Evolutionary conservation across 495 filamentous ascomycete species (phyloP).

Genomic region (Platismatia glauca): DNA sequence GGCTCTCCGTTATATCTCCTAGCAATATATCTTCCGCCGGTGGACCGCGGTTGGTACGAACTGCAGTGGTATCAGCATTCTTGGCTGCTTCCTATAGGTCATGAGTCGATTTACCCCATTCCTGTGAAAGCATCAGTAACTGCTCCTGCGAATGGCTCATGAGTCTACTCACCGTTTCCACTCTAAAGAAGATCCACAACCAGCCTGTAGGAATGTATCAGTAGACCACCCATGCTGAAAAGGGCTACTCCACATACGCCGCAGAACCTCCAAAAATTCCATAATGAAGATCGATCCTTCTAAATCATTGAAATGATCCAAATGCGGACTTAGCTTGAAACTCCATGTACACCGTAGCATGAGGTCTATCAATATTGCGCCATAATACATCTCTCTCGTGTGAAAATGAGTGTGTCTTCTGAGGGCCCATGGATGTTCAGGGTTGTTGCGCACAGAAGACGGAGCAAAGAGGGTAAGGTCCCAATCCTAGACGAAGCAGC

Average conservation of each 20-base stretch:
- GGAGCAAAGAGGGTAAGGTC: conserved; percentile 73
- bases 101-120: conserved; percentile 36
- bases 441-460: conserved; percentile 39
- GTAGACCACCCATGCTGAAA: background rate
- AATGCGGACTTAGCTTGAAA: conserved; percentile 67
- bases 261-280: conserved; percentile 72
- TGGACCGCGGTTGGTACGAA: conserved; percentile 46
- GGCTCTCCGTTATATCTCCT: conserved; percentile 31
- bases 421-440: conserved; percentile 66
- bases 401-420: conserved; percentile 64
- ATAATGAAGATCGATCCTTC: conserved; percentile 84
- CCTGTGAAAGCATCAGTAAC: conserved; percentile 7
- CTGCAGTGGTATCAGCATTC: conserved; percentile 31
- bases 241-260: conserved; percentile 35
- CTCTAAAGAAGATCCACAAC: conserved; percentile 95
- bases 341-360: conserved; percentile 82
- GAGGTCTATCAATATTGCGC: conserved; percentile 68
- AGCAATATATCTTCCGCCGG: conserved; percentile 47
- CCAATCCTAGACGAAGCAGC: conserved; percentile 57
- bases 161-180: conserved; percentile 62
- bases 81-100: background rate
- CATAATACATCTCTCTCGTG: conserved; percentile 65
- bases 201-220: conserved; percentile 33
- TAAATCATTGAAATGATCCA: conserved; percentile 73
- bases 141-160: background rate